Evolutionary conservation across 163 green algal genomes (phyloP), one percentile per base, ranked within the genome.

Genomic region (Scenedesmus sp.): DNA sequence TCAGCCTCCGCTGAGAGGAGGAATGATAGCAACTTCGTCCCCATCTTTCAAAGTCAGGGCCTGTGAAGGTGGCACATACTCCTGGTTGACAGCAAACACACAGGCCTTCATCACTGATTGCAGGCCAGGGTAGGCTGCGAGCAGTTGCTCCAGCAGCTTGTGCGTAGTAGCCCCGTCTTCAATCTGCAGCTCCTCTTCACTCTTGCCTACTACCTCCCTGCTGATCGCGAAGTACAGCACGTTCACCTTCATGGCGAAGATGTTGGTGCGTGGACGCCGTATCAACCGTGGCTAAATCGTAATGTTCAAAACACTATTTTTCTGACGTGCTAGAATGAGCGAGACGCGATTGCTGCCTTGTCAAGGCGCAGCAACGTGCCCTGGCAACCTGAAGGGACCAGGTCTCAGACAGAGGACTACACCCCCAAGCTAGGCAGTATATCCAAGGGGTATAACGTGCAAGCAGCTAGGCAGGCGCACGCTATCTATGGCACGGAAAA

Each of bases 21-120:
- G 95, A 9, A 97, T 96, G 34, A 97, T 90, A 7, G 95, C 95
- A 20, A 97, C 87, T 87, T 97, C 95, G 46, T 97, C 95, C 0
- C 94, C 93, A 55, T 94, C 88, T 20, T 95, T 94, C 10, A 97
- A 79, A 7, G 56, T 8, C 46, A 91, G 57, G 4, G 76, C 89
- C 52, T 95, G 70, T 6, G 74, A 86, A 6, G 81, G 89, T 8
- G 90, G 16, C 20, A 97, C 70, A 76, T 97, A 97, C 81, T 97
- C 95, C 66, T 96, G 93, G 34, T 97, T 97, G 18, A 95, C 90
- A 4, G 95, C 94, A 15, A 97, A 92, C 16, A 97, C 93, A 77
- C 92, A 95, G 7, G 91, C 92, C 26, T 84, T 88, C 89, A 95
- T 92, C 15, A 97, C 91, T 12, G 82, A 87, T 13, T 91, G 82